Base-by-base conservation (phyloP, 768 basidiomycete genomes). In the Rhodotorula sphaerocarpa region DNA sequence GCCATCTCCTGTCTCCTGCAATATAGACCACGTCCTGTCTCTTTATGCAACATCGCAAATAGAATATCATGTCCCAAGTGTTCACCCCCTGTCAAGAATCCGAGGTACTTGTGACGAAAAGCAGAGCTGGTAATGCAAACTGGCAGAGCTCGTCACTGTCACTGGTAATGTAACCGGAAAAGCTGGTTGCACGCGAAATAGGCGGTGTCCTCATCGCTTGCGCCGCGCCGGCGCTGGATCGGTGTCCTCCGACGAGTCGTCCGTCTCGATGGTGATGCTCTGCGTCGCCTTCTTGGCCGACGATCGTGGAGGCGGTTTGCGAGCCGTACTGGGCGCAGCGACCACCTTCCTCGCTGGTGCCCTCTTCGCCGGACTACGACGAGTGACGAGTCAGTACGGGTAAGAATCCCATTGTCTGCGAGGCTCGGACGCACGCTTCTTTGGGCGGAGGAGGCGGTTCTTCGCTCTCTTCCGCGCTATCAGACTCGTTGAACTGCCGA, bases 401-500 rank as follows among this genome's bases (percentile, higher is more conserved):
- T 4, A 5, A 15, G 3, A 33, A 6, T 2, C 14, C 3, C 21
- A 34, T 47, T 2, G 21, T 6, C 4, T 9, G 42, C 21, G 39
- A 34, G 23, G 25, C 18, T 33, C 10, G 30, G 11, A 48, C 55
- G 21, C 23, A 66, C 59, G 55, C n/a, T 53, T 65, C 64, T 56
- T 68, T 68, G 14, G 48, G 55, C 3, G 44, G 45, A 18, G 43
- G 5, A 20, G 46, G n/a, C 42, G 31, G 57, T 55, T 59, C 61
- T 7, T 61, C 62, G 36, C 50, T 47, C 11, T 51, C 53, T 6
- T 50, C 58, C 11, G 28, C 33, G 7, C 57, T 58, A 27, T 43
- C 55, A 23, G 67, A 63, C 18, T 68, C 51, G 57, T 56, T 45
- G 47, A 64, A 56, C 59, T 61, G 50, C 21, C 6, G 15, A 14